Evolutionary conservation across 2,329 filamentous ascomycete genomes (phyloP).

Genomic region (Fusarium avenaceum): DNA sequence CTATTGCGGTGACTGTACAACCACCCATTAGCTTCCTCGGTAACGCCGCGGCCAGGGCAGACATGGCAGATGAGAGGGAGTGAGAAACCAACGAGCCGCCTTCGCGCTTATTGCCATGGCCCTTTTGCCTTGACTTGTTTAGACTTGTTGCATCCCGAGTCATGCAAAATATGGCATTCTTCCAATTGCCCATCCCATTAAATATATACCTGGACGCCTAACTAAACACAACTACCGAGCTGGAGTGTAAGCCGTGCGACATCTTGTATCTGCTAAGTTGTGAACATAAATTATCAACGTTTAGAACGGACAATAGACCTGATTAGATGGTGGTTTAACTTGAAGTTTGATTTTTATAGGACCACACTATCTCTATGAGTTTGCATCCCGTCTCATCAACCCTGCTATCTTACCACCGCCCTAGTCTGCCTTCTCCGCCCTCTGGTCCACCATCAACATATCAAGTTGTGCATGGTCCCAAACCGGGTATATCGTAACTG

Average conservation of each 20-base stretch:
- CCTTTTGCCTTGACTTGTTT: slow-evolving; percentile 3
- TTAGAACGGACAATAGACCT: neutral
- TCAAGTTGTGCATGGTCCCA: slow-evolving; percentile 31
- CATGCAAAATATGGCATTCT: slow-evolving; percentile 37
- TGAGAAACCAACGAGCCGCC: slow-evolving; percentile 29
- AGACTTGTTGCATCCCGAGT: slow-evolving; percentile 13
- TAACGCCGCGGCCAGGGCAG: slow-evolving; percentile 13
- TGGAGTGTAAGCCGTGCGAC: neutral
- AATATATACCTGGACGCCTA: neutral
- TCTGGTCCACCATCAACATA: slow-evolving; percentile 30
- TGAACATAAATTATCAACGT: neutral
- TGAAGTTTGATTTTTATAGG: slow-evolving; percentile 32
- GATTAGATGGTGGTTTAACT: slow-evolving; percentile 13
- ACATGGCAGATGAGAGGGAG: slow-evolving; percentile 23
- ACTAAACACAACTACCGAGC: neutral
- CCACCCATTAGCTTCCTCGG: slow-evolving; percentile 16
- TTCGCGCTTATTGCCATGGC: slow-evolving; percentile 38
- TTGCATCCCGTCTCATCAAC: slow-evolving; percentile 18
- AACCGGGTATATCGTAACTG: slow-evolving; percentile 48
- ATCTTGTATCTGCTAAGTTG: too few species aligned
- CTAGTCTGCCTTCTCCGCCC: slow-evolving; percentile 5
- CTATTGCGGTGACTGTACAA: neutral
- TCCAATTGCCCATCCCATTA: slow-evolving; percentile 22
- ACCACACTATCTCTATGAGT: slow-evolving; percentile 30
- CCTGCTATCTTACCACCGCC: slow-evolving; percentile 19